Evolutionary conservation across 1,284 basidiomycete genomes (phyloP), one percentile per base, ranked within the genome.

Genomic region (Rhodotorula sp.): DNA sequence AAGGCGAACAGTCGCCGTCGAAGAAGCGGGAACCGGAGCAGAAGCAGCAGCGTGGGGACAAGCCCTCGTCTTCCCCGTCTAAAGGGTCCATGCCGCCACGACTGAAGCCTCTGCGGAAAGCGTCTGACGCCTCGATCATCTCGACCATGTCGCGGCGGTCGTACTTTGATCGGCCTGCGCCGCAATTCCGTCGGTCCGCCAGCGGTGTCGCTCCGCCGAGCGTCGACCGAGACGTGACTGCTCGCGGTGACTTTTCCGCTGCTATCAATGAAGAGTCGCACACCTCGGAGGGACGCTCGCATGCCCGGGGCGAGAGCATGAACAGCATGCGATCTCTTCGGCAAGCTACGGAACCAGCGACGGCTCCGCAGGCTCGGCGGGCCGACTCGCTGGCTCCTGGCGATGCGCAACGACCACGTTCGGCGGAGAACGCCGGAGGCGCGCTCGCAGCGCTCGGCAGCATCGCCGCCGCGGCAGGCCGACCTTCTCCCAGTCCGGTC

Each of bases 61-160:
- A 60, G 19, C 19, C 58, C 14, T 43, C 38, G 38, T 43, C 38
- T 43, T 43, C 38, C 38, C 38, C 38, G 14, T 43, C 38, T 2
- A 43, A 43, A 14, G 38, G 10, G 43, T 16, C 58, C 10, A n/a
- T 23, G 38, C 43, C 10, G 23, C 63, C 62, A 14, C 66, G 54
- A 50, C 26, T n/a, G 21, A 28, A 62, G 5, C 64, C 67, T 2
- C 48, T 55, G 5, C 71, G 74, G 54, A 73, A 76, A 28, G 28
- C 72, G 7, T 76, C 74, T 10, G 66, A 74, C 68, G 70, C 70
- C 2, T 76, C 74, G 6, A 61, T 76, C 58, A 47, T 71, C 23
- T 75, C 74, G 21, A 52, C 57, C 48, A 55, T 72, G 8, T 76
- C 74, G 26, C 52, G 34, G 21, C 64, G 72, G 28, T 74, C 74